Base-by-base conservation (phyloP, 2,329 filamentous ascomycete species). In the Plectosphaerella sp. region DNA sequence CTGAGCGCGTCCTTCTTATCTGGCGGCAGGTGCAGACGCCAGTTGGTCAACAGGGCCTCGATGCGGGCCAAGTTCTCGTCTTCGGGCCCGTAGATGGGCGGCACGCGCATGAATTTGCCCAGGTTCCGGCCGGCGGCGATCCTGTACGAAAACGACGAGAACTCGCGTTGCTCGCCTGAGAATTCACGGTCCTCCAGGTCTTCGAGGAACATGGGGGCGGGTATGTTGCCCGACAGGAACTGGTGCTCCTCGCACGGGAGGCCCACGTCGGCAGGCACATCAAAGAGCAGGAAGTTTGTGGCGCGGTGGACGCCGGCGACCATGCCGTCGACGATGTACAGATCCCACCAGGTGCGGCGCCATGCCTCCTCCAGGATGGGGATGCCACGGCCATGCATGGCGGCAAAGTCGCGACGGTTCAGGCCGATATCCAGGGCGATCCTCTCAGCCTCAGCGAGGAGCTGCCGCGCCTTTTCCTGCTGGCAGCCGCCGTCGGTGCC, bases 301-400 rank as follows among this genome's bases (percentile, higher is more conserved):
- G 83, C 80, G 12, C 85, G 80, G 59, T 88, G 89, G 58, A 96
- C 84, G 4, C 89, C 89, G 5, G 90, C 89, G 58, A 95, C 79
- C 79, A 96, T 87, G 51, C 87, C 89, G 64, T 96, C 91, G 14
- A 90, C 80, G n/a, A 89, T 80, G 63, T 87, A 93, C 4, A 84
- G 64, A 56, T 84, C 91, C 92, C 92, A 97, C 91, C 91, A 97
- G 1, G 91, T 97, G 53, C 92, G 79, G 16, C 91, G 82, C 82
- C 90, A 87, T 65, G 87, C 89, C 68, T 97, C 92, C 64, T 93
- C 89, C 3, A 92, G 65, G 2, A 91, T 75, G 0, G 82, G 76
- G 54, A 87, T 82, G 5, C 83, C 82, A 25, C 78, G 74, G 15
- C 87, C 86, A 59, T 90, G 75, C 5, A 77, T 68, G 0, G 76